Evolutionary conservation across 495 filamentous ascomycete genomes (phyloP), one percentile per base, ranked within the genome.

Genomic region (Penicillium canescens): DNA sequence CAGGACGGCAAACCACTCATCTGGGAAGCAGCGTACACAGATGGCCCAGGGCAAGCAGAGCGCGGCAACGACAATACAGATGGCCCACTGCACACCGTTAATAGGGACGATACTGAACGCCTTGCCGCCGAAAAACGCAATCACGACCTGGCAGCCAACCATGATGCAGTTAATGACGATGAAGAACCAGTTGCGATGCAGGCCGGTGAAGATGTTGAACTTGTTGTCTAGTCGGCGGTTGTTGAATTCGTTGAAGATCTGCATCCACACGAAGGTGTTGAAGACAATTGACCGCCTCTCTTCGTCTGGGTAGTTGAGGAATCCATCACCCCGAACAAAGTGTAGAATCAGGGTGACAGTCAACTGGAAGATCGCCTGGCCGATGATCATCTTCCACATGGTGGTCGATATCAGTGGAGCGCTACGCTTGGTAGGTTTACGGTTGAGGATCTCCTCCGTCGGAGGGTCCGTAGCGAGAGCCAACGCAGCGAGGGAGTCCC

Each of bases 361-460:
- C 24, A 96, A 74, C 63, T 95, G 89, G 63, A 86, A 95, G 53
- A 94, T 86, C 12, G 87, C 77, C 66, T 96, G 91, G n/a, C 90
- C 90, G 50, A 91, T 79, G 43, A 96, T 93, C 89, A 94, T 96
- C 73, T 96, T 96, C 90, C 89, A 93, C 89, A 93, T 95, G n/a
- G 83, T 87, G 28, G 84, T 65, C 7, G 83, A 90, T 44, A 96
- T 91, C 12, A 96, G 76, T 11, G 87, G 84, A 7, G 86, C 81
- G 9, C 65, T 91, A 92, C 4, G 83, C 82, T 59, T 92, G 86
- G 0, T 18, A 18, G 91, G 91, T 54, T 82, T 79, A 14, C 91
- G 86, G 59, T 91, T 66, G 16, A 96, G 78, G 45, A 95, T 80
- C 28, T 75, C 78, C 9, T 79, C 73, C 7, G 85, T 82, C 3